Evolutionary conservation across 208 protist species (phyloP).

Genomic region (Wallacemonas sp.): DNA sequence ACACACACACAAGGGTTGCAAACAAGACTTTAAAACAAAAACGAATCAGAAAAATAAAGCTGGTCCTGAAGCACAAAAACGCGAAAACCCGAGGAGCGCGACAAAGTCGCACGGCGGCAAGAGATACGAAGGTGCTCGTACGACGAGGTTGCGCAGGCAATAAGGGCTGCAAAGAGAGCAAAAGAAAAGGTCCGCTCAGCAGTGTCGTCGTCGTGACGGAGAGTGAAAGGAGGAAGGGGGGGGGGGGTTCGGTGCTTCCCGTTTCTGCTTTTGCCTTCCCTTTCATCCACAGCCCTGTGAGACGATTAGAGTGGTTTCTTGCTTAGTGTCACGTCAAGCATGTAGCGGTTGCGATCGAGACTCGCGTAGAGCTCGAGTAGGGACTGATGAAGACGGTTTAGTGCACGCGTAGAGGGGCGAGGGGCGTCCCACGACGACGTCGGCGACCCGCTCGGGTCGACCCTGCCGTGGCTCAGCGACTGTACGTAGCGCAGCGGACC

Average conservation of each 20-base stretch:
- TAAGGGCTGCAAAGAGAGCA: no score
- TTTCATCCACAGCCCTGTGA: no score
- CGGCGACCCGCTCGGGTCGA: not conserved
- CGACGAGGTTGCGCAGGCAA: no score
- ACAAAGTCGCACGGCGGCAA: not conserved
- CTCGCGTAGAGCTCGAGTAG: not conserved
- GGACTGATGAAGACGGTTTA: not conserved
- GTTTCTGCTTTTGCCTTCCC: no score
- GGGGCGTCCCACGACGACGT: not conserved
- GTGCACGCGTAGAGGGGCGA: constrained; percentile 3
- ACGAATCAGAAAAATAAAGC: constrained; percentile 9
- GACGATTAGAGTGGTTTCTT: not conserved
- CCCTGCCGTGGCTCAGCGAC: not conserved
- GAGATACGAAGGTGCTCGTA: not conserved
- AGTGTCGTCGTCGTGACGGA: not conserved
- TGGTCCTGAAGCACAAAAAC: constrained; percentile 2
- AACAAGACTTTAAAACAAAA: constrained; percentile 8
- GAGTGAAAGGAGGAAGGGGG: not conserved
- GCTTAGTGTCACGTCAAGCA: no score
- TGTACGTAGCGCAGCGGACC: not conserved
- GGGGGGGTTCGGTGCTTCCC: no score
- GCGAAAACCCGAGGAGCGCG: not conserved
- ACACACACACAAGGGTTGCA: no score
- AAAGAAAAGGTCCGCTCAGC: not conserved
- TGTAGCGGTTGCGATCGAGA: not conserved